These are phyloP conservation scores for Mollisiaceae sp. DNA, from an alignment of 2,329 filamentous ascomycete genomes.

Conservation along the genomic window DNA sequence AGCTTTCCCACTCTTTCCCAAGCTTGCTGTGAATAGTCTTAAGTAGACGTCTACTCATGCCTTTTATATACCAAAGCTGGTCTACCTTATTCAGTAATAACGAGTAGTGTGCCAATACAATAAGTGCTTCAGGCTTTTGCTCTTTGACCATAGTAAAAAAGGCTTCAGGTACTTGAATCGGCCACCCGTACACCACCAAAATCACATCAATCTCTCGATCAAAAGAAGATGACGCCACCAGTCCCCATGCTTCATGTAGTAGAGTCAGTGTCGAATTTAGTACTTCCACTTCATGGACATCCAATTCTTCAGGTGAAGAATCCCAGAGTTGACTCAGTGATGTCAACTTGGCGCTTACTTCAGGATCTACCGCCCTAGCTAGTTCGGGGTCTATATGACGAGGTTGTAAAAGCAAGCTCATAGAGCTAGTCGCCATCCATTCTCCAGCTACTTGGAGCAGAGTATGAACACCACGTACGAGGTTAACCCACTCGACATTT, in stretches of 20 bases:
- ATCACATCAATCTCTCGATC: constrained; percentile 2
- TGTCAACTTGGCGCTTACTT: constrained; percentile 10
- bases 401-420: constrained; percentile 8
- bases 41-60: constrained; percentile 46
- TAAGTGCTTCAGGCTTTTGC: constrained; percentile 42
- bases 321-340: constrained; percentile 6
- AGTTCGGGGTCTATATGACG: not conserved
- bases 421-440: constrained; percentile 10
- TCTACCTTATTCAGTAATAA: constrained; percentile 44
- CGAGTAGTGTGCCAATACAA: constrained; percentile 46
- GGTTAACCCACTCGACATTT: constrained; percentile 24
- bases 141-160: constrained; percentile 45
- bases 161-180: constrained; percentile 41
- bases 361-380: constrained; percentile 3
- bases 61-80: constrained; percentile 33
- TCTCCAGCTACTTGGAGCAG: constrained; percentile 7
- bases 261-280: not conserved
- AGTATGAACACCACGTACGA: constrained; percentile 21
- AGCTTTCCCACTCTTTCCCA: constrained; percentile 28
- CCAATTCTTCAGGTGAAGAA: not conserved
- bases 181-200: constrained; percentile 39
- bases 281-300: not conserved
- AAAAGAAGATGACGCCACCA: not conserved
- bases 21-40: constrained; percentile 37
- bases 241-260: constrained; percentile 7